Evolutionary conservation across 768 basidiomycete species (phyloP).

Genomic region (Lactarius evosmus): DNA sequence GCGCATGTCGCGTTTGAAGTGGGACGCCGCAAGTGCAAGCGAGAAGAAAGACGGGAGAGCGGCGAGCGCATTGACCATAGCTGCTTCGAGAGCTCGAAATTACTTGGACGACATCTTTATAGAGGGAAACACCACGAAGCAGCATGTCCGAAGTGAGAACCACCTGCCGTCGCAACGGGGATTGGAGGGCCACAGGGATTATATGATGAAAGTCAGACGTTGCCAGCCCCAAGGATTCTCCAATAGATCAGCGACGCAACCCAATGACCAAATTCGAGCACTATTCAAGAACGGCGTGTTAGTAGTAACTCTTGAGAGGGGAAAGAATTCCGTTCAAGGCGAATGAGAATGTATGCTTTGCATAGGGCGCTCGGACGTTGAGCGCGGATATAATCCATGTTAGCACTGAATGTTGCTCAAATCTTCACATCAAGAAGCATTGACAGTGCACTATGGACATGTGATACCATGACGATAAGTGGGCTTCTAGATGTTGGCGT

Average conservation of each 20-base stretch:
- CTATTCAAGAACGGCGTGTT: not conserved
- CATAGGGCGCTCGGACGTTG: too few species aligned
- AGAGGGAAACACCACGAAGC: not conserved
- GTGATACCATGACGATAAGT: too few species aligned
- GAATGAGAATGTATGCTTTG: too few species aligned
- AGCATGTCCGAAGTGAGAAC: not conserved
- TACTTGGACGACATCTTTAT: not conserved
- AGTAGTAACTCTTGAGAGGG: not conserved
- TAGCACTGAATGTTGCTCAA: too few species aligned
- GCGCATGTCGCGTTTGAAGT: conserved; percentile 1
- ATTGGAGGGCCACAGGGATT: not conserved
- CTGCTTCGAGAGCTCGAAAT: not conserved
- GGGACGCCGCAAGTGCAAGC: not conserved
- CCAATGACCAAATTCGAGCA: too few species aligned
- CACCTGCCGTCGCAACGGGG: not conserved
- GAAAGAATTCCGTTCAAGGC: too few species aligned
- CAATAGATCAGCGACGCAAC: not conserved
- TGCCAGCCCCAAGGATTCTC: not conserved
- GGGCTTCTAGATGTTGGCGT: too few species aligned
- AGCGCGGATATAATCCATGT: too few species aligned
- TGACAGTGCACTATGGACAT: too few species aligned
- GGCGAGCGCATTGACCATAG: not conserved
- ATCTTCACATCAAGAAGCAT: too few species aligned
- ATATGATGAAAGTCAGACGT: not conserved
- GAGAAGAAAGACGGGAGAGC: not conserved